Evolutionary conservation across 495 filamentous ascomycete species (phyloP).

Genomic region (Talaromyces proteolyticus): DNA sequence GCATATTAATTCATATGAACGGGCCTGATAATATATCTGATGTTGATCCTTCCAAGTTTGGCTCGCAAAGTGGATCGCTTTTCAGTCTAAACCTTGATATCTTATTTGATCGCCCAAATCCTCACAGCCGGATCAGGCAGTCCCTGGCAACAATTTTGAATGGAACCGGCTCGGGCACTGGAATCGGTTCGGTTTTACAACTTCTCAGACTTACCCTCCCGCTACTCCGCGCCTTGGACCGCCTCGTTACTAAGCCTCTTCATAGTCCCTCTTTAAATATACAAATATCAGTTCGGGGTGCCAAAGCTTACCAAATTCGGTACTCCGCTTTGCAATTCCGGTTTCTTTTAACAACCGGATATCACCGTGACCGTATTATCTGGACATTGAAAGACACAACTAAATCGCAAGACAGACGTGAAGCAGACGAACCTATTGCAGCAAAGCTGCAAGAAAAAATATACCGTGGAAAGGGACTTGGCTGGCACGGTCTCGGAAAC

Average conservation of each 20-base stretch:
- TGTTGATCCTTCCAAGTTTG: conserved; percentile 16
- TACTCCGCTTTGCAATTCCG: conserved; percentile 30
- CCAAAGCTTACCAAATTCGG: conserved; percentile 36
- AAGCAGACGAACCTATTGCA: conserved; percentile 11
- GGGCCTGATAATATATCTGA: conserved; percentile 11
- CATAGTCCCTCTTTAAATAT: conserved; percentile 19
- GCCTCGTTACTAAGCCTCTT: conserved; percentile 21
- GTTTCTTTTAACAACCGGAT: conserved; percentile 28
- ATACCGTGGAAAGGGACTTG: conserved; percentile 37
- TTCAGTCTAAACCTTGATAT: conserved; percentile 28
- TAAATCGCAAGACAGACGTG: conserved; percentile 10
- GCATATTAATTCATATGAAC: conserved; percentile 22
- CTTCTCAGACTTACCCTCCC: conserved; percentile 60
- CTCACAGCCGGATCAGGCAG: conserved; percentile 67
- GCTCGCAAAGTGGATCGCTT: conserved; percentile 19
- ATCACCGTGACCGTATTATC: conserved; percentile 22
- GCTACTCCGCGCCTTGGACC: conserved; percentile 57
- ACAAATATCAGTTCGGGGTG: conserved; percentile 34
- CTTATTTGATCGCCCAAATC: conserved; percentile 57
- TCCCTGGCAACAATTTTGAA: conserved; percentile 60
- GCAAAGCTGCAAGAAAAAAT: conserved; percentile 22
- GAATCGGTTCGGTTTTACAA: conserved; percentile 48
- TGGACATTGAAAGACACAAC: conserved; percentile 38
- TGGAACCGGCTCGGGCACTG: conserved; percentile 29
- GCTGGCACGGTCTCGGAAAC: conserved; percentile 43